Evolutionary conservation across 2,329 filamentous ascomycete species (phyloP), one percentile per base, ranked within the genome.

Genomic region (Aspergillus pseudotamarii): DNA sequence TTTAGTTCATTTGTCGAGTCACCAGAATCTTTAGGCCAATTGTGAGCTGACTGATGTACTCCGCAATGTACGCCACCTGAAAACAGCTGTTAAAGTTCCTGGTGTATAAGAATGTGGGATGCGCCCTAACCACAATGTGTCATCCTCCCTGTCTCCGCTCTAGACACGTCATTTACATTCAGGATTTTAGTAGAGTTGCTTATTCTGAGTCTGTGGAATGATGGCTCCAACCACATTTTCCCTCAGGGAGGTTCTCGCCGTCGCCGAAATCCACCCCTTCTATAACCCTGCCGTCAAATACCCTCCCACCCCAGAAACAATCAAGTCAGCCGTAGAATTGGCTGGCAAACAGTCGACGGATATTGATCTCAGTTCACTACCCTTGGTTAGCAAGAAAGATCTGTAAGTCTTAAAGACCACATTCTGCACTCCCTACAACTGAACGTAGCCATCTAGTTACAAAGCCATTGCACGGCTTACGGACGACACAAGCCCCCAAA

Each of bases 191-290:
- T 36, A 0, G 14, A 8, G 0, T 36, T 36, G 6, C 34, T 16
- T 36, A 5, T 36, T 14, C 6, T 6, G 14, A 36, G 38, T n/a
- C 38, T 19, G 16, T n/a, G 16, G 1, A 41, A 61, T 26, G 26
- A 62, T 62, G 60, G 16, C 41, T 30, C 10, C 19, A 12, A 48
- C 58, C 8, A 16, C 54, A 11, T 63, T 57, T 14, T 16, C 61
- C 6, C 26, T 80, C 34, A 28, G 26, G 5, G 73, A 78, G 0
- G 68, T 80, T 0, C 63, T 81, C 23, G 71, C 76, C 2, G 65
- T 80, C 26, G 73, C 77, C 43, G 72, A 67, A 4, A 65, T 71
- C 0, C 79, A 81, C 34, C 78, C 78, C 0, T 81, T 81, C 34
- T 79, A 80, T 46, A 62, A 63, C 1, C 26, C 60, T 10, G 46